Conservation (phyloP, 108 stramenopile genomes). For the Cyclotella distinguenda region DNA sequence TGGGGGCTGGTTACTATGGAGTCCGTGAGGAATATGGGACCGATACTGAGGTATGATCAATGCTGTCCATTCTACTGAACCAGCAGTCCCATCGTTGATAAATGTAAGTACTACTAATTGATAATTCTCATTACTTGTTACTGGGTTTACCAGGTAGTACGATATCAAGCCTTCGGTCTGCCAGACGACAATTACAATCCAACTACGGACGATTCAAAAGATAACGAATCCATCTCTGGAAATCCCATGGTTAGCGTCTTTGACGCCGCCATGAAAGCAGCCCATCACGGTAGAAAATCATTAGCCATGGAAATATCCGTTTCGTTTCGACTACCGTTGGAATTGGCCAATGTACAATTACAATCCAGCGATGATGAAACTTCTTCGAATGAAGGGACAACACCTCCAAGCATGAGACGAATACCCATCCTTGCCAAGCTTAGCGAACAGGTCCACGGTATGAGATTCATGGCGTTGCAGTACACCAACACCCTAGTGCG, state of each 20-base stretch:
- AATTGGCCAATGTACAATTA: conserved; percentile 27
- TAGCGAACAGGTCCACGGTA: conserved; percentile 29
- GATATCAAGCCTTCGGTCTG: conserved; percentile 36
- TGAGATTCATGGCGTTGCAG: conserved; percentile 33
- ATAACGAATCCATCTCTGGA: neutral
- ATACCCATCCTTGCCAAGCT: conserved; percentile 41
- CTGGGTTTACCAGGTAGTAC: conserved; percentile 18
- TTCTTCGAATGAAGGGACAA: neutral
- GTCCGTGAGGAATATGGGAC: neutral
- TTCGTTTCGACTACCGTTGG: conserved; percentile 12
- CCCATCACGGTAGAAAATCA: conserved; percentile 7
- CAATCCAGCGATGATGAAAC: conserved; percentile 17
- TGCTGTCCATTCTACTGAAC: neutral
- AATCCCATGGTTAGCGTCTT: conserved; percentile 10
- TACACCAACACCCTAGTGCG: conserved; percentile 29
- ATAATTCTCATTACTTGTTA: neutral
- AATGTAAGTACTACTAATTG: neutral
- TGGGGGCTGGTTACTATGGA: neutral
- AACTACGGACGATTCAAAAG: neutral
- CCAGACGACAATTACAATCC: conserved; percentile 4
- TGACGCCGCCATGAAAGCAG: conserved; percentile 34
- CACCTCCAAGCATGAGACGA: conserved; percentile 3
- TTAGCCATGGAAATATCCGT: conserved; percentile 22
- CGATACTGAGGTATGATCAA: conserved; percentile 5
- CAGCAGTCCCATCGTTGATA: too few relatives aligned